Evolutionary conservation across 345 rosid species (phyloP).

Genomic region (Aquilaria malaccensis): DNA sequence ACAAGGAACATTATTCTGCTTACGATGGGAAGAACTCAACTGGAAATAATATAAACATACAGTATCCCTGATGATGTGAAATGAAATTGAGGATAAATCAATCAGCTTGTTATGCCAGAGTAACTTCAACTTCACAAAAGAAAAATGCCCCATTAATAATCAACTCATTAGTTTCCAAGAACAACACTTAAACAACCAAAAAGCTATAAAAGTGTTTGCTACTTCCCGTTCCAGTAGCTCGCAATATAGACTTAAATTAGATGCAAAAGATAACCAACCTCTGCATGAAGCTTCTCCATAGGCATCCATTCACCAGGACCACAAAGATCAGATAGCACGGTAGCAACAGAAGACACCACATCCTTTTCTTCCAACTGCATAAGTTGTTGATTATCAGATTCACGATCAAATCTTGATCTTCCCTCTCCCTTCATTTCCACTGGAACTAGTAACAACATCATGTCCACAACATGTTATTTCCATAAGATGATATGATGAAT

Average conservation of each 20-base stretch:
- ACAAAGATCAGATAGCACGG: constrained; percentile 93
- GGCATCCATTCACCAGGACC: constrained; percentile 99
- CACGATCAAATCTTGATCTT: constrained; percentile 75
- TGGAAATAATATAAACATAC: no score
- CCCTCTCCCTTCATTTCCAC: constrained; percentile 81
- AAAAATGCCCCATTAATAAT: no score
- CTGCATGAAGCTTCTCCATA: constrained; percentile 85
- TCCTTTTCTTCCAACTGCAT: constrained; percentile 93
- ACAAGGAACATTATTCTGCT: no score
- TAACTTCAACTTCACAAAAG: no score
- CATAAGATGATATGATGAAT: background rate
- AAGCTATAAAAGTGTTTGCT: background rate
- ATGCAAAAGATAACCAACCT: constrained; percentile 39
- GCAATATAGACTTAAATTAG: background rate
- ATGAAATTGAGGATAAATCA: no score
- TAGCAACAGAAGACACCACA: constrained; percentile 97
- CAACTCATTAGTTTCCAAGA: no score
- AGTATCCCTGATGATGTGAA: no score
- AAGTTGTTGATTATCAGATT: constrained; percentile 90
- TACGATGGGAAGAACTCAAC: no score
- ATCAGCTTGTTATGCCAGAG: no score
- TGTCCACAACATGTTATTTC: constrained; percentile 10
- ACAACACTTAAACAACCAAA: background rate
- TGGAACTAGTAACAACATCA: constrained; percentile 26
- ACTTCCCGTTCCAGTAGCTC: background rate